Evolutionary conservation across 306 rosid species (phyloP), one percentile per base, ranked within the genome.

Genomic region (Vigna angularis): DNA sequence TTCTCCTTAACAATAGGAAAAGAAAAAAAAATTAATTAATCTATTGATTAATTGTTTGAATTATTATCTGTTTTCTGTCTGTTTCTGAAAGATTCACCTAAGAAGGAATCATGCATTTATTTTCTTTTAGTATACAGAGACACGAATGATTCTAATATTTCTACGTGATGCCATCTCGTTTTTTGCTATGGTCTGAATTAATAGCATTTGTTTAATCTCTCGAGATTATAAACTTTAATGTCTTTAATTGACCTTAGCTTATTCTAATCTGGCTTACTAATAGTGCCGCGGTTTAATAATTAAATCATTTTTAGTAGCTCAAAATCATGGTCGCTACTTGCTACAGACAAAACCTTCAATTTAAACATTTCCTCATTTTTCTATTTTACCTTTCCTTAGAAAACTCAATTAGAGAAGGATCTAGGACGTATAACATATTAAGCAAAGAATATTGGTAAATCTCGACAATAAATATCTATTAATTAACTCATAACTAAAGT

Each of bases 11-110:
- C 34, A 67, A 28, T 15, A 18, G 47, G 51, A 52, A 38, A 34
- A 18, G 7, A 34, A 36, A 36, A 36, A 6, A 36, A 36, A 6
- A 36, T 1, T 34, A 36, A 36, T 36, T 36, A 36, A 36, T 36
- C 7, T 5, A 34, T 34, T 4, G 22, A 3, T 53, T 77, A 11
- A 50, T 24, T 42, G 38, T 15, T 3, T 69, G 30, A 78, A 9
- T 42, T 42, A 69, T 32, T 78, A 58, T 48, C 9, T 42, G 50
- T 20, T 51, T 73, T 15, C 6, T 64, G 76, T 66, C 45, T 6
- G 63, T 36, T 56, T 83, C 26, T 66, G 22, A 66, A 72, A 83
- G 86, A 77, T 83, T 83, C 86, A 82, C 72, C 56, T 72, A 5
- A 8, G 59, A 66, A 48, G 32, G 83, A 82, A 83, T 83, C 86